Evolutionary conservation across 2,329 filamentous ascomycete species (phyloP), one percentile per base, ranked within the genome.

Genomic region (Exophiala oligosperma): DNA sequence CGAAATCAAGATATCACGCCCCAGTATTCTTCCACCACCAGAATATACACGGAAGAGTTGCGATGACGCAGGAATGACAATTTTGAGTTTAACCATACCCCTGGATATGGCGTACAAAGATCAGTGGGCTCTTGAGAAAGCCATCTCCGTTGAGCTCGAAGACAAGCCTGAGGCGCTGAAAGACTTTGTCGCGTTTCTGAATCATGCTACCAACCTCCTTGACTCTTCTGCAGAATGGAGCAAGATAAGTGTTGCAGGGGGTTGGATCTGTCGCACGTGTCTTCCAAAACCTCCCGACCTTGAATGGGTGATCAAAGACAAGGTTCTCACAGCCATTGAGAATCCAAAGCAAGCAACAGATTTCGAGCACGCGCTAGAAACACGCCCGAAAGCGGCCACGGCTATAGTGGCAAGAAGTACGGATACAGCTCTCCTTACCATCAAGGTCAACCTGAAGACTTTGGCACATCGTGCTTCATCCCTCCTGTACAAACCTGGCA

Each of bases 281-380:
- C 38, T 52, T 29, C 62, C 63, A 8, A 23, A 35, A 28, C 52
- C 48, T 11, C 61, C 63, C 12, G 14, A 23, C 4, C 37, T 66
- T 7, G 40, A 47, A 28, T 65, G 60, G 61, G 62, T 69, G 3
- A 62, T 70, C 47, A 60, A 59, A 47, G 67, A 64, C 44, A 67
- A 68, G 4, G 61, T 58, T 12, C 59, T 79, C 21, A 71, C 71
- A 12, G 74, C 80, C 1, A 79, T 77, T 49, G 84, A 85, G 65
- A 76, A 85, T 61, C 75, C 78, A 0, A 67, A 75, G 55, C 74
- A 77, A 59, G 81, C 82, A 29, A 78, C 76, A 1, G 57, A 67
- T 0, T 84, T 78, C 60, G 84, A 86, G 64, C 73, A 74, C 38
- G 71, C 72, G 1, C 66, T 83, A 9, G 85, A 85, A 63, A 68